These are phyloP conservation scores for Platismatia glauca DNA, from an alignment of 495 filamentous ascomycete species.

Conservation along the genomic window DNA sequence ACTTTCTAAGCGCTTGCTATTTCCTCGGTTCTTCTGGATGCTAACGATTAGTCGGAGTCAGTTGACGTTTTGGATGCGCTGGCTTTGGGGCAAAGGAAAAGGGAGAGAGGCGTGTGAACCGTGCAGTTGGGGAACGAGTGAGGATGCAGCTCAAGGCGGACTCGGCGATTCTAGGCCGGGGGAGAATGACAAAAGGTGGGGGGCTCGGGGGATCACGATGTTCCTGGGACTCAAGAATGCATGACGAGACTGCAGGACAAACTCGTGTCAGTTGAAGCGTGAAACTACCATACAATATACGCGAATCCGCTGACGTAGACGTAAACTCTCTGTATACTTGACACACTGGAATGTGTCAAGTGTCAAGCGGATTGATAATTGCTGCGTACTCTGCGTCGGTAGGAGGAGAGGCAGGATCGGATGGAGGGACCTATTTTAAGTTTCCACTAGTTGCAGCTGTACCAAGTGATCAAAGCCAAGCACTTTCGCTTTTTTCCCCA, in stretches of 20 bases:
- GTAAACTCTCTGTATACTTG: background rate
- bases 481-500: background rate
- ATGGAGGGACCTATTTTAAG: background rate
- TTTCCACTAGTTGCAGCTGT: background rate
- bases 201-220: background rate
- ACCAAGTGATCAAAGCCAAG: background rate
- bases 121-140: background rate
- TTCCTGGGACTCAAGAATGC: background rate
- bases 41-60: slow-evolving; percentile 6
- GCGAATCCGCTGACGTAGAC: background rate
- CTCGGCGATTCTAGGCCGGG: background rate
- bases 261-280: background rate
- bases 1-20: slow-evolving; percentile 12
- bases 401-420: background rate
- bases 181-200: background rate
- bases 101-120: background rate
- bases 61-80: slow-evolving; percentile 13
- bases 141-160: background rate
- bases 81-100: slow-evolving; percentile 5
- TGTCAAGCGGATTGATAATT: too few relatives aligned
- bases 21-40: background rate
- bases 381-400: background rate
- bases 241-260: background rate
- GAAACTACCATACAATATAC: too few relatives aligned
- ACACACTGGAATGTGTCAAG: slow-evolving; percentile 5